These are phyloP conservation scores for Cymbidium sinense DNA, from an alignment of 106 monocot species.

Conservation along the genomic window DNA sequence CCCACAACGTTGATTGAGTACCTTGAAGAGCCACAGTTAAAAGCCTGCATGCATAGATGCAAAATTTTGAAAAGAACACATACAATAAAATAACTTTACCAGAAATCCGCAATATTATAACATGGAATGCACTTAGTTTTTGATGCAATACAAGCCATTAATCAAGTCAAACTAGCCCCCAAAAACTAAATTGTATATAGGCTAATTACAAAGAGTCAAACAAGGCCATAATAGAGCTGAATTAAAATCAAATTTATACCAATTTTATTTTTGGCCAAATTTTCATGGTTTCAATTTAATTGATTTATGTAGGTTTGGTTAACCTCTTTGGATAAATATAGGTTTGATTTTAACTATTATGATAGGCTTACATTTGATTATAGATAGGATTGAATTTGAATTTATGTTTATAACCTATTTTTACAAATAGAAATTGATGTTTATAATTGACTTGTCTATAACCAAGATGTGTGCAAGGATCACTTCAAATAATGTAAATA, in stretches of 20 bases:
- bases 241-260: not conserved
- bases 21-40: slow-evolving; percentile 48
- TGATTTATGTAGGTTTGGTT: not conserved
- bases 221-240: not conserved
- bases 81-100: not conserved
- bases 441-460: too few relatives aligned
- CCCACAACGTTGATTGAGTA: slow-evolving; percentile 43
- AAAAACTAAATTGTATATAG: not conserved
- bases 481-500: too few relatives aligned
- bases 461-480: too few relatives aligned
- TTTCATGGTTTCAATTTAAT: not conserved
- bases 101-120: not conserved
- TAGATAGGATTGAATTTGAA: not conserved
- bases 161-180: not conserved
- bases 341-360: not conserved
- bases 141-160: not conserved
- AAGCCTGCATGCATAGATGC: slow-evolving; percentile 36
- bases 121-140: not conserved
- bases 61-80: not conserved
- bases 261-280: not conserved
- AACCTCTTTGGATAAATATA: not conserved
- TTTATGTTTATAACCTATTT: too few relatives aligned
- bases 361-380: not conserved
- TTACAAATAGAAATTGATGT: too few relatives aligned
- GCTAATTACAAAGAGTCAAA: not conserved